Percentiles rank a stretch among this genome's conserved stretches.
Conservation (phyloP, 257 asterid species). For the Scutellaria barbata region DNA sequence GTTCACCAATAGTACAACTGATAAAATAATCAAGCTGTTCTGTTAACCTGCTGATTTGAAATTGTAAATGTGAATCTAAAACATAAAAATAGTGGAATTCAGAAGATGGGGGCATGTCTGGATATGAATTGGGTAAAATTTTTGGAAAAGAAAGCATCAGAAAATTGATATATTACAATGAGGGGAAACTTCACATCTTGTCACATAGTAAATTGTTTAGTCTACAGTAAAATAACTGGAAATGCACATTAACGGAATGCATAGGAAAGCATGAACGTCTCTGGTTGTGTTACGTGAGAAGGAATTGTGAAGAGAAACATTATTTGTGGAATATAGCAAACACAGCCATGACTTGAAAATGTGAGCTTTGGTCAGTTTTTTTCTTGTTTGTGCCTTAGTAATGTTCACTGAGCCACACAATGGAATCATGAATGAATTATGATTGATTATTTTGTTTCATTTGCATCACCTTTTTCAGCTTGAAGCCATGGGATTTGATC, state of each 20-base stretch:
- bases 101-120: not conserved
- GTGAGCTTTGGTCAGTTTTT: no score
- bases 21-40: not conserved
- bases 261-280: no score
- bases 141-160: not conserved
- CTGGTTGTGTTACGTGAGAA: no score
- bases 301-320: no score
- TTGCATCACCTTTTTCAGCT: slow-evolving; percentile 53
- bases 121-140: not conserved
- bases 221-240: no score
- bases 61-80: not conserved
- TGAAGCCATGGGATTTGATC: slow-evolving; percentile 89
- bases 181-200: no score
- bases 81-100: not conserved
- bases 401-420: no score
- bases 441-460: not conserved
- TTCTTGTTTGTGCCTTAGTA: no score
- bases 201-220: no score
- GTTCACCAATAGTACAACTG: not conserved
- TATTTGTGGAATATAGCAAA: not conserved
- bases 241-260: no score
- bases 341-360: not conserved
- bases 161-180: not conserved
- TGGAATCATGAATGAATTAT: not conserved
- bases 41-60: not conserved